These are phyloP conservation scores for Botryotinia convoluta DNA, from an alignment of 2,329 filamentous ascomycete species.

Conservation along the genomic window DNA sequence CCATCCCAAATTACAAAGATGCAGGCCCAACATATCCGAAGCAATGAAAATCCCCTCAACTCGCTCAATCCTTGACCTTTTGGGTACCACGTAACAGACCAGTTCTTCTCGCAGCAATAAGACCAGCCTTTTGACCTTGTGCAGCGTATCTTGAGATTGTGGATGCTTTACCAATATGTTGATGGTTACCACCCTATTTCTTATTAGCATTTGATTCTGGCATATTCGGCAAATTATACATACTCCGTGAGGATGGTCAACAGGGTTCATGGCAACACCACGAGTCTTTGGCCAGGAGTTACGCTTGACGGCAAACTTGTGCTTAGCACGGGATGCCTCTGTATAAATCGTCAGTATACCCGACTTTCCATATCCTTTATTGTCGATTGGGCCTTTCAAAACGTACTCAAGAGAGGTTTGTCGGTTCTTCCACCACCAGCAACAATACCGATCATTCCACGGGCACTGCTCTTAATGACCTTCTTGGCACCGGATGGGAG, in stretches of 20 bases:
- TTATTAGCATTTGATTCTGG: slow-evolving; percentile 44
- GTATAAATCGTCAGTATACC: slow-evolving; percentile 46
- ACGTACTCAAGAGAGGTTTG: slow-evolving; percentile 93
- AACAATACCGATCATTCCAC: slow-evolving; percentile 99
- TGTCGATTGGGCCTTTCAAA: slow-evolving; percentile 15
- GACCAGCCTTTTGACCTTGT: slow-evolving; percentile 99
- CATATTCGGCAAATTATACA: slow-evolving; percentile 18
- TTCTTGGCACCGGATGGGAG: slow-evolving; percentile 99
- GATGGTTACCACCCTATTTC: slow-evolving; percentile 82
- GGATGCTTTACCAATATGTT: slow-evolving; percentile 94
- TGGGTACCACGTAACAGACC: slow-evolving; percentile 99
- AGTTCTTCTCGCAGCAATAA: slow-evolving; percentile 98
- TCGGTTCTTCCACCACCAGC: slow-evolving; percentile 99
- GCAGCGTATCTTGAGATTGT: slow-evolving; percentile 98
- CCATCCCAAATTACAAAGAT: slow-evolving; percentile 39
- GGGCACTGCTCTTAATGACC: slow-evolving; percentile 85
- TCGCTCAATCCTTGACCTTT: slow-evolving; percentile 91
- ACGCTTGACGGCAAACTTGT: slow-evolving; percentile 99
- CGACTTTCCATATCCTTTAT: background rate
- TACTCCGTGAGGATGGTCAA: slow-evolving; percentile 95
- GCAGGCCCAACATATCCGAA: slow-evolving; percentile 39
- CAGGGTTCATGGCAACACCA: slow-evolving; percentile 99
- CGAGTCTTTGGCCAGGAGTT: slow-evolving; percentile 99
- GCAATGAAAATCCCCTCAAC: slow-evolving; percentile 35
- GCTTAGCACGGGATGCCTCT: slow-evolving; percentile 99